Percentiles rank a stretch among this genome's conserved stretches.
These are phyloP conservation scores for Batrachochytrium dendrobatidis DNA, from an alignment of 371 early-diverging fungal species.

Conservation along the genomic window DNA sequence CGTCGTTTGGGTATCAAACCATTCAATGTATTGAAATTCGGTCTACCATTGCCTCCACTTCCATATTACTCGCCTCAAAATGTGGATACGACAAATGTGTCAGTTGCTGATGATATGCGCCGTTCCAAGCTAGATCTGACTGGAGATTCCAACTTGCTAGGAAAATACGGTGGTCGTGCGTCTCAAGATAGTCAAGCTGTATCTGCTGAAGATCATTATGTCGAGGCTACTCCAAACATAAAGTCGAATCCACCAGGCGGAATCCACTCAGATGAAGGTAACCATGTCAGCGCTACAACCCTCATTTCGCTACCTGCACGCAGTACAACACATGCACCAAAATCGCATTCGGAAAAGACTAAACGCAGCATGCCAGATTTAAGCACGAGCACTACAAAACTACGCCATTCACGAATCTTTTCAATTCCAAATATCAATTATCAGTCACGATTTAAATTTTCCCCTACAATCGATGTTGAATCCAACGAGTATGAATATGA, in stretches of 20 bases:
- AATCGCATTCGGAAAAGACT: too few species aligned
- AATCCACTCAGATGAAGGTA: too few species aligned
- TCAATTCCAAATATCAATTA: constrained; percentile 17
- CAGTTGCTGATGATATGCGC: too few species aligned
- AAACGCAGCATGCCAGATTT: too few species aligned
- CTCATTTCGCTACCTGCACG: too few species aligned
- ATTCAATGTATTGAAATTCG: constrained; percentile 8
- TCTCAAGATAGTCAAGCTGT: background rate
- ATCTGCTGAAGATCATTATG: constrained; percentile 5
- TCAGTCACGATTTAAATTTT: constrained; percentile 26
- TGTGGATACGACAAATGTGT: constrained; percentile 3
- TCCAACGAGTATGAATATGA: constrained; percentile 28
- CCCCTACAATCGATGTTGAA: constrained; percentile 31
- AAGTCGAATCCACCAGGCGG: background rate
- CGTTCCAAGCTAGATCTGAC: too few species aligned
- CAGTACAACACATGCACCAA: too few species aligned
- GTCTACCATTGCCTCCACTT: constrained; percentile 8
- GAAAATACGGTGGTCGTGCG: too few species aligned
- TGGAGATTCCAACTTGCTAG: too few species aligned
- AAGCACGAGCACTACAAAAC: too few species aligned
- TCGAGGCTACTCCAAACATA: background rate
- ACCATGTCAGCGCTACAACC: too few species aligned
- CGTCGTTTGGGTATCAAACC: constrained; percentile 11
- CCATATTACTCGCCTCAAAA: constrained; percentile 8
- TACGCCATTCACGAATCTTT: too few species aligned